These are phyloP conservation scores for Myrmaecium sp. DNA, from an alignment of 2,329 filamentous ascomycete species.

Conservation along the genomic window DNA sequence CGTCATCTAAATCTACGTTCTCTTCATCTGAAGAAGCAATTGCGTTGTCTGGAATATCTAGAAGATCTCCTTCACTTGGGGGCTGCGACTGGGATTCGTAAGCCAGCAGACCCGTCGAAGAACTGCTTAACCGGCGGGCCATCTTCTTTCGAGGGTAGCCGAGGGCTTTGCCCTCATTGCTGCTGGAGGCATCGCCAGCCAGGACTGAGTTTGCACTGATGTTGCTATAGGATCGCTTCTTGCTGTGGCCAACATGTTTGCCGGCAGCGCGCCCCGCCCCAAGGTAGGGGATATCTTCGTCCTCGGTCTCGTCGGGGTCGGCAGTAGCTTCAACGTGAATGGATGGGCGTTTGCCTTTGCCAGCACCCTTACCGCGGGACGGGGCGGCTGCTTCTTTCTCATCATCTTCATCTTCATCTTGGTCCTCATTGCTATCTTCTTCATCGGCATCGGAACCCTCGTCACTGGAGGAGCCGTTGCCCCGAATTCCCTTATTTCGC, in stretches of 20 bases:
- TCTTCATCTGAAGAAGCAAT: slow-evolving; percentile 15
- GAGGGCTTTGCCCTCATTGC: slow-evolving; percentile 1
- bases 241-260: slow-evolving; percentile 14
- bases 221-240: slow-evolving; percentile 23
- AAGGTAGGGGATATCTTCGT: slow-evolving; percentile 12
- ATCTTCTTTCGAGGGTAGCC: slow-evolving; percentile 21
- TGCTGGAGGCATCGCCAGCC: slow-evolving; percentile 10
- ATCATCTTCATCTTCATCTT: slow-evolving; percentile 18
- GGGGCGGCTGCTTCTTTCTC: slow-evolving; percentile 16
- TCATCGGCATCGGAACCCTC: slow-evolving; percentile 4
- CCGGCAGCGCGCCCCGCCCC: slow-evolving; percentile 13
- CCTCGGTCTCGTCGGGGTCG: slow-evolving; percentile 14
- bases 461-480: slow-evolving; percentile 10
- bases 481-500: too few relatives aligned
- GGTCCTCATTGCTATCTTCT: slow-evolving; percentile 7
- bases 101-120: slow-evolving; percentile 15
- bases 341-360: slow-evolving; percentile 18
- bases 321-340: slow-evolving; percentile 18
- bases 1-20: slow-evolving; percentile 13
- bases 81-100: slow-evolving; percentile 16
- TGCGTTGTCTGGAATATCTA: slow-evolving; percentile 15
- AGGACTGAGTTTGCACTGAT: slow-evolving; percentile 19
- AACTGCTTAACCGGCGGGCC: slow-evolving; percentile 18
- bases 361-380: slow-evolving; percentile 16
- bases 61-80: slow-evolving; percentile 5